phyloP scores from a whole-genome alignment of 352 stramenopile species.

The Globisporangium okanoganense region DNA sequence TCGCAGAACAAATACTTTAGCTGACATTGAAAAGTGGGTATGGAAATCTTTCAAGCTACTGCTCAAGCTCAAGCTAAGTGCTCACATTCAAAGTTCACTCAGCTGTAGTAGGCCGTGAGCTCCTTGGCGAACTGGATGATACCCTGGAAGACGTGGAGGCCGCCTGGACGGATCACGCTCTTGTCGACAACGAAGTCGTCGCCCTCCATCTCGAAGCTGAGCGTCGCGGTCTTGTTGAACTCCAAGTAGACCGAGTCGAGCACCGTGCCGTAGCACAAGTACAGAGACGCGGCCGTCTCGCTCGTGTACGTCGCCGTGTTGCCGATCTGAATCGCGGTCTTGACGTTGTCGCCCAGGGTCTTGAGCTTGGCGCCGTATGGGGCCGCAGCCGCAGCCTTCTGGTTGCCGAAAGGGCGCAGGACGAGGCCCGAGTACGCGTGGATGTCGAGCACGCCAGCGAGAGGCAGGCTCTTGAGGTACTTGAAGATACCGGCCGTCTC shows the following conservation, averaged over 20 bases:
- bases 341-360: slow-evolving; percentile 14
- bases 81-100: no score
- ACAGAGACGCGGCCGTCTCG: slow-evolving; percentile 19
- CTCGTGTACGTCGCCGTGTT: slow-evolving; percentile 18
- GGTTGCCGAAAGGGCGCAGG: slow-evolving; percentile 20
- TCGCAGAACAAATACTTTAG: no score
- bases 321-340: slow-evolving; percentile 12
- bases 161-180: no score
- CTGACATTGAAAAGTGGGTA: no score
- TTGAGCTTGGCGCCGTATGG: slow-evolving; percentile 18
- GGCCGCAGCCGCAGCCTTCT: not conserved
- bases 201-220: slow-evolving; percentile 28
- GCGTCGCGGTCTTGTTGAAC: slow-evolving; percentile 16
- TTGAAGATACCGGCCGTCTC: slow-evolving; percentile 19
- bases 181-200: no score
- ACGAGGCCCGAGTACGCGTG: slow-evolving; percentile 24
- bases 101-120: no score
- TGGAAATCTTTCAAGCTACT: no score
- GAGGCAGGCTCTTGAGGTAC: slow-evolving; percentile 15
- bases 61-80: no score
- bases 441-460: slow-evolving; percentile 23
- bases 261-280: slow-evolving; percentile 23
- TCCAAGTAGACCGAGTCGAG: slow-evolving; percentile 24
- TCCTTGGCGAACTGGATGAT: no score
- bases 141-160: no score